A percentile compares a stretch with the other conserved stretches of the same genome.
These are phyloP conservation scores for Trypanosoma mega DNA, from an alignment of 208 protist genomes.

Conservation along the genomic window DNA sequence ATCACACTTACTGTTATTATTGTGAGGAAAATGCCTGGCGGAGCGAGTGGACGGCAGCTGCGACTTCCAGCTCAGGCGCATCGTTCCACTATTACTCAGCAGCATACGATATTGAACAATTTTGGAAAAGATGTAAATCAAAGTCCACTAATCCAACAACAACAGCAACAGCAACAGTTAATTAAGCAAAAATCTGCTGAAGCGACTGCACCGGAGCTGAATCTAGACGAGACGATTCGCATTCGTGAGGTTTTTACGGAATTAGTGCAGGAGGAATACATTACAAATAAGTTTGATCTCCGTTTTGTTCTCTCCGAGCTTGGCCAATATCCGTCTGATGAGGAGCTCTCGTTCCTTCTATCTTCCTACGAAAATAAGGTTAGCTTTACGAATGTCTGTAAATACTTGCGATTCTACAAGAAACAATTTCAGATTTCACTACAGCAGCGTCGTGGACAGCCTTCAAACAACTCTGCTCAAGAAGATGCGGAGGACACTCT, in stretches of 20 bases:
- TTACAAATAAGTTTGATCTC: constrained; percentile 67
- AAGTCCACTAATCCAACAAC: constrained; percentile 2
- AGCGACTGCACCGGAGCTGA: constrained; percentile 51
- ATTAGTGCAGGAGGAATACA: constrained; percentile 61
- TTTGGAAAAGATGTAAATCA: too few relatives aligned
- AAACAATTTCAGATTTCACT: constrained; percentile 37
- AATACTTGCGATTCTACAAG: constrained; percentile 88
- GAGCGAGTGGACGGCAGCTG: background rate
- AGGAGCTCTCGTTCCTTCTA: constrained; percentile 63
- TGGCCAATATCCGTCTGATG: constrained; percentile 69
- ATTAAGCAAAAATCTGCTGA: constrained; percentile 25
- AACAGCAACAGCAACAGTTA: constrained; percentile 11
- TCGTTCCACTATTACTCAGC: too few relatives aligned
- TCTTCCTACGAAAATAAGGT: constrained; percentile 52
- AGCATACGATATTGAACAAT: too few relatives aligned
- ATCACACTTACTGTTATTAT: constrained; percentile 2
- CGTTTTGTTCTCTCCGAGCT: constrained; percentile 70
- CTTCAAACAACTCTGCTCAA: constrained; percentile 8
- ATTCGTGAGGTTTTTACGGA: constrained; percentile 47
- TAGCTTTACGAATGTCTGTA: constrained; percentile 53
- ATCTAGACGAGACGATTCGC: constrained; percentile 60
- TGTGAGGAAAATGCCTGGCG: background rate
- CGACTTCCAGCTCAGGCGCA: too few relatives aligned
- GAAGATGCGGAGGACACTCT: constrained; percentile 62
- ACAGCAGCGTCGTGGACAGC: constrained; percentile 6